Conservation (phyloP, 805 yeast genomes). For the Candida caryicola region DNA sequence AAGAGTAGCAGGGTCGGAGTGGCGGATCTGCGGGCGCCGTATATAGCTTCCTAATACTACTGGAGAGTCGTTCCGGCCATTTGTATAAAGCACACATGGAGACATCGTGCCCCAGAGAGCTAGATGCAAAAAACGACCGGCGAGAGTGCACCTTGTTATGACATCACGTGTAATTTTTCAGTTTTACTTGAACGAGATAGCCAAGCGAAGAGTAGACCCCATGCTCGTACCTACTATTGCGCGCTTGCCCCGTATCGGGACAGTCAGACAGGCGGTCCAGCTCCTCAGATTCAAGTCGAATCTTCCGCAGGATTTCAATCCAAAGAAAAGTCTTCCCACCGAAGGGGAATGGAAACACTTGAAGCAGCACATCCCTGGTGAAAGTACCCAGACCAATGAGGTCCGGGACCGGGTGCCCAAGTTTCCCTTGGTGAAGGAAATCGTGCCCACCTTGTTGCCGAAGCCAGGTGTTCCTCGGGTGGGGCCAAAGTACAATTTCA, state of each 20-base stretch:
- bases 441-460: conserved; percentile 65
- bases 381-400: conserved; percentile 41
- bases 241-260: not conserved
- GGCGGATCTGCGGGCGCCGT: no score
- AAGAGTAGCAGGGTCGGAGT: no score
- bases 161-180: no score
- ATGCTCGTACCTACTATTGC: no score
- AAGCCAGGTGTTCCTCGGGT: conserved; percentile 77
- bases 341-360: conserved; percentile 42
- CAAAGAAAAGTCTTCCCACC: conserved; percentile 30
- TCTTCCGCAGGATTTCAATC: conserved; percentile 29
- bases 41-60: no score
- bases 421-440: conserved; percentile 63
- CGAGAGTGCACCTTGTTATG: no score
- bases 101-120: no score
- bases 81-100: no score
- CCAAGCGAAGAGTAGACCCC: no score
- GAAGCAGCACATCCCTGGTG: conserved; percentile 58
- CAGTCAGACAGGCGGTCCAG: not conserved
- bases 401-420: conserved; percentile 60
- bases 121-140: no score
- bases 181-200: no score
- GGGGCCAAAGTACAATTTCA: conserved; percentile 51
- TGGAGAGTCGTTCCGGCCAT: no score
- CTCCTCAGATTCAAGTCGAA: conserved; percentile 22